Evolutionary conservation across 2,329 filamentous ascomycete genomes (phyloP), one percentile per base, ranked within the genome.

Genomic region (Mollisiaceae sp.): DNA sequence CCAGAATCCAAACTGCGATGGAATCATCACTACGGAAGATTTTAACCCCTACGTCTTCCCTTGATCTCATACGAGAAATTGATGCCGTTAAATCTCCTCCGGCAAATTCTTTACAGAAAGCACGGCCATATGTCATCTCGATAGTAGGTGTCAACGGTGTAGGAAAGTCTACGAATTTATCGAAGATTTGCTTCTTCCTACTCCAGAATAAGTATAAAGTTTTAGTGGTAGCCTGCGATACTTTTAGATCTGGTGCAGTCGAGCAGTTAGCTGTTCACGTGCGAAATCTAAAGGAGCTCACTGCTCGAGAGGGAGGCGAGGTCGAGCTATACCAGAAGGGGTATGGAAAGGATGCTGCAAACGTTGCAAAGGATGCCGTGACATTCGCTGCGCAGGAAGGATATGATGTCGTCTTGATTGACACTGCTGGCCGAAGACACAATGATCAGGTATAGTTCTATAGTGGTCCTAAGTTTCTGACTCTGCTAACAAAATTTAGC

Each of bases 141-240:
- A 97, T 99, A 67, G 95, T 99, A 52, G 95, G 95, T 68, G 95
- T 99, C 76, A 99, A 99, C 78, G 95, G 95, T 62, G 95, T 99
- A 43, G 95, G 95, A 75, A 99, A 99, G 81, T 97, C 94, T 18
- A 99, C 95, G 60, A 98, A 97, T 77, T 84, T 99, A 43, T 94
- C 92, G 78, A 99, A 99, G 79, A 97, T 99, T 71, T 97, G 94
- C 78, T 99, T 95, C 81, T 99, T 99, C 82, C 84, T 99, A 43
- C 84, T 99, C 38, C 94, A 99, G 79, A 99, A 99, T 82, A 94
- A 96, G 77, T 96, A 97, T 82, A 91, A 91, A 75, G 93, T 99
- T 18, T 86, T 99, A 64, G 92, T 99, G 71, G 94, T 93, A 15
- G 94, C 95, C 11, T 95, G 92, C 72, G 94, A 99, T 78, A 99